These are phyloP conservation scores for Axilococcus clingmanii DNA, from an alignment of 139 green algal species.

Conservation along the genomic window DNA sequence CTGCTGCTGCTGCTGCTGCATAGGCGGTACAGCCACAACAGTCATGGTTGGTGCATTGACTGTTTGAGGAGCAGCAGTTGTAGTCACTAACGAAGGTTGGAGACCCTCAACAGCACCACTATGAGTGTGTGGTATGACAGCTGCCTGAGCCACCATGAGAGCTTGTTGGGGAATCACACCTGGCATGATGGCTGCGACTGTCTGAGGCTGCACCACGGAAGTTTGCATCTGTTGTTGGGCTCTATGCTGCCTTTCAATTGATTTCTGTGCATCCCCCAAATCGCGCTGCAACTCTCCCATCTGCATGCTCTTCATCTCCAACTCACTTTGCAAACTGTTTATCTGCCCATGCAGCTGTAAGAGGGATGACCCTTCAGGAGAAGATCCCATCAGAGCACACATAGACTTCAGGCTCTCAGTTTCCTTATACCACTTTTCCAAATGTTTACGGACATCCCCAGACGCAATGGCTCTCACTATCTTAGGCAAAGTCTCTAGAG, in stretches of 20 bases:
- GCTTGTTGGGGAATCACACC: too few relatives aligned
- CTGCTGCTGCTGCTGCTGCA: not conserved
- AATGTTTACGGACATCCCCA: conserved; percentile 49
- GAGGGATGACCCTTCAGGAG: conserved; percentile 1
- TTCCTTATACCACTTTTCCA: conserved; percentile 37
- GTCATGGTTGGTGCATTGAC: not conserved
- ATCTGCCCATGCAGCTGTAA: not conserved
- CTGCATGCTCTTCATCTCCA: not conserved
- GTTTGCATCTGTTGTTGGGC: too few relatives aligned
- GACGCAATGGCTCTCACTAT: conserved; percentile 71
- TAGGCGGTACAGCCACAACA: not conserved
- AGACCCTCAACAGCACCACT: too few relatives aligned
- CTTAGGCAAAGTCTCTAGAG: conserved; percentile 65
- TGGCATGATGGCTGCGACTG: too few relatives aligned
- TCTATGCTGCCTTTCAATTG: not conserved
- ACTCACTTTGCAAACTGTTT: not conserved
- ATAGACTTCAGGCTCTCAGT: conserved; percentile 1
- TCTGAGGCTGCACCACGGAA: too few relatives aligned
- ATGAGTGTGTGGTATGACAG: too few relatives aligned
- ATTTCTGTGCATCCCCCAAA: not conserved
- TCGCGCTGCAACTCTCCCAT: not conserved
- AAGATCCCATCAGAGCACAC: not conserved
- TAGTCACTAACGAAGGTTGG: too few relatives aligned
- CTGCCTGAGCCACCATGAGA: too few relatives aligned
- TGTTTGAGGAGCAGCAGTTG: too few relatives aligned